Conservation (phyloP, 495 filamentous ascomycete genomes). For the Patellaria atrata region DNA sequence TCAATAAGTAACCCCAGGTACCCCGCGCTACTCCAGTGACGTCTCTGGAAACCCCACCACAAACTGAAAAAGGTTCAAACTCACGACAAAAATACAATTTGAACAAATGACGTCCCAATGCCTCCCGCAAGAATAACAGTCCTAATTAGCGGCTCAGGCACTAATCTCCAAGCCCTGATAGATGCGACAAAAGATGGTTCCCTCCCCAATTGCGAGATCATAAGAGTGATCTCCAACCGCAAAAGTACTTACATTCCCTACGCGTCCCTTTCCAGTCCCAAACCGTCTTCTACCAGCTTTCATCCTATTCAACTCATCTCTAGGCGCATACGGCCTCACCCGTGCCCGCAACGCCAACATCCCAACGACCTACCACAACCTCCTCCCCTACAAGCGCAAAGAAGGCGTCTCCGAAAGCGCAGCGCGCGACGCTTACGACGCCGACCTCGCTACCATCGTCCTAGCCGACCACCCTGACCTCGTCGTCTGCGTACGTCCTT, state of each 20-base stretch:
- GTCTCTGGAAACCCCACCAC: too few relatives aligned
- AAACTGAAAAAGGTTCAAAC: too few relatives aligned
- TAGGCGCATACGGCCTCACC: slow-evolving; percentile 57
- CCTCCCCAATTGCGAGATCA: slow-evolving; percentile 48
- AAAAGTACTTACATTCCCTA: too few relatives aligned
- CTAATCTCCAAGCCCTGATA: slow-evolving; percentile 85
- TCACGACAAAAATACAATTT: too few relatives aligned
- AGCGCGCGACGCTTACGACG: slow-evolving; percentile 57
- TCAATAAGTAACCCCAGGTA: too few relatives aligned
- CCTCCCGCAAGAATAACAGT: too few relatives aligned
- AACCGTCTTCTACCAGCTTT: background rate
- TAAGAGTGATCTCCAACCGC: slow-evolving; percentile 71
- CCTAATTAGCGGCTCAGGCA: slow-evolving; percentile 66
- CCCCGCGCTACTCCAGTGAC: too few relatives aligned
- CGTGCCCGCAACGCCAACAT: slow-evolving; percentile 58
- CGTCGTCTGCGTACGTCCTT: slow-evolving; percentile 52
- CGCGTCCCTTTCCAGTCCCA: background rate
- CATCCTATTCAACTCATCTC: background rate
- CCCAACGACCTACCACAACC: slow-evolving; percentile 74
- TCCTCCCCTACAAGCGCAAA: slow-evolving; percentile 47
- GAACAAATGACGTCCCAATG: too few relatives aligned
- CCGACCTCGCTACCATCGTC: slow-evolving; percentile 59
- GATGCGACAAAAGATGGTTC: slow-evolving; percentile 43
- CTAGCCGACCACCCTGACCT: slow-evolving; percentile 50
- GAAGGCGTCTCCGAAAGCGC: slow-evolving; percentile 9